A percentile compares a stretch with the other conserved stretches of the same genome.
These are phyloP conservation scores for Westerdykella ornata DNA, from an alignment of 2,329 filamentous ascomycete genomes.

Conservation along the genomic window DNA sequence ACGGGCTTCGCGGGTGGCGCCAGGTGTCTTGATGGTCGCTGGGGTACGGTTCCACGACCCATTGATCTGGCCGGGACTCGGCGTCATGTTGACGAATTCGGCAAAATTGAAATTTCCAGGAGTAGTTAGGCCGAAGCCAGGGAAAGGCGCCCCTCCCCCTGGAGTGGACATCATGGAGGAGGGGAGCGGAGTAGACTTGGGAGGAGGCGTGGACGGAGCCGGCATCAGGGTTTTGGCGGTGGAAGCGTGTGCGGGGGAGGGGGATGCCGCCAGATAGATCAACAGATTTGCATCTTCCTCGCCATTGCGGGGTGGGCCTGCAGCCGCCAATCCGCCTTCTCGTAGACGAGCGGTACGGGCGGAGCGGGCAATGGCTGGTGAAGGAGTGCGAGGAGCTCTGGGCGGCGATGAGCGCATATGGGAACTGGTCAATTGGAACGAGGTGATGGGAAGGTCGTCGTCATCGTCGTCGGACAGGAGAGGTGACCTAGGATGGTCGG, in stretches of 20 bases:
- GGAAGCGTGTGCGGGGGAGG: constrained; percentile 66
- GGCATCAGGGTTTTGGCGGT: constrained; percentile 43
- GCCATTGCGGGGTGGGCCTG: constrained; percentile 39
- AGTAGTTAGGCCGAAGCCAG: constrained; percentile 61
- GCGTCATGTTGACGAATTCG: constrained; percentile 96
- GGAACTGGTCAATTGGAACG: constrained; percentile 55
- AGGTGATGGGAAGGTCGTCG: constrained; percentile 68
- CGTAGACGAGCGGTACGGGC: constrained; percentile 36
- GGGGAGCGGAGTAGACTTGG: constrained; percentile 55
- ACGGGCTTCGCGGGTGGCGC: constrained; percentile 60
- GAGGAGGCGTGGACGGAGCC: constrained; percentile 50
- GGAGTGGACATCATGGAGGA: constrained; percentile 89
- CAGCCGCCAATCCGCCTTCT: constrained; percentile 34
- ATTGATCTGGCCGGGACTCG: constrained; percentile 71
- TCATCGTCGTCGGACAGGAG: constrained; percentile 72
- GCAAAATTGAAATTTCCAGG: constrained; percentile 86
- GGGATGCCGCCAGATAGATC: constrained; percentile 85
- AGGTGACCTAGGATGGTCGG: constrained; percentile 55
- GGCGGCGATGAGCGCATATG: constrained; percentile 73
- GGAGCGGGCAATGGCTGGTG: constrained; percentile 32
- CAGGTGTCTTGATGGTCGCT: constrained; percentile 59
- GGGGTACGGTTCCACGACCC: constrained; percentile 65
- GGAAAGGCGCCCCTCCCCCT: constrained; percentile 50
- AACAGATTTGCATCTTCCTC: constrained; percentile 80
- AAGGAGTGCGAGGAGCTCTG: constrained; percentile 39